Percentiles rank a stretch among this genome's conserved stretches.
phyloP scores from a whole-genome alignment of 2,329 filamentous ascomycete genomes.

The Talaromyces sp. region DNA sequence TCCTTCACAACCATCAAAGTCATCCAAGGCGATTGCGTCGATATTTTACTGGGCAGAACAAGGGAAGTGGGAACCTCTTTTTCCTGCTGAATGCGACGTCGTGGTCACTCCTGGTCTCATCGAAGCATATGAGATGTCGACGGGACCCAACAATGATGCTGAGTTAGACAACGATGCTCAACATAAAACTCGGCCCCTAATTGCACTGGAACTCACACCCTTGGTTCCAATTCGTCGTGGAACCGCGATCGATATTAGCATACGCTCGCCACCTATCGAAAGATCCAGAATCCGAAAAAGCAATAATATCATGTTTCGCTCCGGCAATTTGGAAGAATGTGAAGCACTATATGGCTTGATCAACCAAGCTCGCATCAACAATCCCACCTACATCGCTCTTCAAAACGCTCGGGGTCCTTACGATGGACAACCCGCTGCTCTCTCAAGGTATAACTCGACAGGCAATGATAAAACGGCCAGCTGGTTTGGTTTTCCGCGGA shows the following conservation, averaged over 20 bases:
- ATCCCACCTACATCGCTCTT: slow-evolving; percentile 78
- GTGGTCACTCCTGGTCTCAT: slow-evolving; percentile 59
- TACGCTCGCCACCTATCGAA: slow-evolving; percentile 74
- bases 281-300: slow-evolving; percentile 64
- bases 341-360: slow-evolving; percentile 77
- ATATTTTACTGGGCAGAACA: slow-evolving; percentile 61
- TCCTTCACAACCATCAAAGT: slow-evolving; percentile 40
- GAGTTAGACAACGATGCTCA: slow-evolving; percentile 12
- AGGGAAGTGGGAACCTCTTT: slow-evolving; percentile 55
- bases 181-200: slow-evolving; percentile 41
- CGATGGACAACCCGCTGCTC: slow-evolving; percentile 49
- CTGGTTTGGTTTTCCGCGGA: slow-evolving; percentile 47
- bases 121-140: slow-evolving; percentile 54
- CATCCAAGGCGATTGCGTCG: slow-evolving; percentile 52
- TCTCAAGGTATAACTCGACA: slow-evolving; percentile 46
- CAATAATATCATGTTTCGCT: slow-evolving; percentile 87
- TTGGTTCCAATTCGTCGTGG: slow-evolving; percentile 84
- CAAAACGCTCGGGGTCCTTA: slow-evolving; percentile 60
- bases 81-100: slow-evolving; percentile 58
- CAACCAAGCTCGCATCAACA: slow-evolving; percentile 83
- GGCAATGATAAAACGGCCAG: slow-evolving; percentile 34
- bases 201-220: slow-evolving; percentile 81
- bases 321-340: slow-evolving; percentile 69
- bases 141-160: slow-evolving; percentile 20
- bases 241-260: slow-evolving; percentile 87